Evolutionary conservation across 2,329 filamentous ascomycete genomes (phyloP).

Genomic region (Teratosphaeria gauchensis): DNA sequence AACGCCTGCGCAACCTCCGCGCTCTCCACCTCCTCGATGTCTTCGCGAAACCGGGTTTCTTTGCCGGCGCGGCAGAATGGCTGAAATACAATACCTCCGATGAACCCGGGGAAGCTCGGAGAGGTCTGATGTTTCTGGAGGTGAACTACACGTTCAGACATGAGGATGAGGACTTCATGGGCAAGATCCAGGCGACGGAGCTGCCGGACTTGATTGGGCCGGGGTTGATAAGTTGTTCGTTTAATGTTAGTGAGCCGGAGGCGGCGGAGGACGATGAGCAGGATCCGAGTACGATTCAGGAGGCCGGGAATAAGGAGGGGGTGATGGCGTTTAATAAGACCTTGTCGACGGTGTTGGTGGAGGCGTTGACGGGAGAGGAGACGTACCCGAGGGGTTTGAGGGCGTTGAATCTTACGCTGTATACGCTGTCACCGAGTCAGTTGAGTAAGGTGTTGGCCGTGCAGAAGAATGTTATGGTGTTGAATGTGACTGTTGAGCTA

Average conservation of each 20-base stretch:
- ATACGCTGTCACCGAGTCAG: slow-evolving; percentile 28
- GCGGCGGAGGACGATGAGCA: slow-evolving; percentile 23
- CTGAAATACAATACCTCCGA: slow-evolving; percentile 23
- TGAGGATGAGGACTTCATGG: slow-evolving; percentile 34
- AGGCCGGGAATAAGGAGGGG: slow-evolving; percentile 23
- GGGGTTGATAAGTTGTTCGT: slow-evolving; percentile 28
- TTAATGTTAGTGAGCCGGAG: slow-evolving; percentile 30
- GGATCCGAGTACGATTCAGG: slow-evolving; percentile 21
- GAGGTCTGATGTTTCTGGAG: slow-evolving; percentile 35
- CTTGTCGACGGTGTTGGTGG: slow-evolving; percentile 19
- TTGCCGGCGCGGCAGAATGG: slow-evolving; percentile 22
- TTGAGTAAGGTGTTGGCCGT: slow-evolving; percentile 26
- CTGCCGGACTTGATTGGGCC: slow-evolving; percentile 28
- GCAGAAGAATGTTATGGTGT: slow-evolving; percentile 30
- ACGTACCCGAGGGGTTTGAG: slow-evolving; percentile 24
- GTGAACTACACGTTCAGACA: slow-evolving; percentile 40
- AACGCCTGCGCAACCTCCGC: slow-evolving; percentile 24
- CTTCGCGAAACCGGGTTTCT: slow-evolving; percentile 35
- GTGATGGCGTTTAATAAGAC: slow-evolving; percentile 29
- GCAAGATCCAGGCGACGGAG: slow-evolving; percentile 30
- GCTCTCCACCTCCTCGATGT: slow-evolving; percentile 41
- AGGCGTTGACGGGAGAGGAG: slow-evolving; percentile 26
- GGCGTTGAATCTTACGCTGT: slow-evolving; percentile 34
- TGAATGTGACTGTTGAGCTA: slow-evolving; percentile 29
- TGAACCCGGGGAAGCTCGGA: slow-evolving; percentile 16